Percentiles rank a stretch among this genome's conserved stretches.
phyloP scores from a whole-genome alignment of 208 protist genomes.

The Leishmania martiniquensis region DNA sequence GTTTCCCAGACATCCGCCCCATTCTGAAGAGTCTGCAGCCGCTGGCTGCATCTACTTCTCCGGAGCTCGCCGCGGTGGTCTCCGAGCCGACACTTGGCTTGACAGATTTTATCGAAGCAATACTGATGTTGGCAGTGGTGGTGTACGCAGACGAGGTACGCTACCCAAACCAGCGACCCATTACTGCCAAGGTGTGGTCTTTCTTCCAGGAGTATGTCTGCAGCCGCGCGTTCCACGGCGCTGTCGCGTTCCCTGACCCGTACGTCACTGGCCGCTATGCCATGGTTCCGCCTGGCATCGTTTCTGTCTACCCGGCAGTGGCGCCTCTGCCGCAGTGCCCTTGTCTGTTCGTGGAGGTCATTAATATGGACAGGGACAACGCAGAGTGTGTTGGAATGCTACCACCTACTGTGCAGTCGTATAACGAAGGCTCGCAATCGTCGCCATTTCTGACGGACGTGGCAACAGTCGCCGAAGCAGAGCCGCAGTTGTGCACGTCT shows the following conservation, averaged over 20 bases:
- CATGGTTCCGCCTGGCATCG: conserved; percentile 30
- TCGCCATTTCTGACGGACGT: conserved; percentile 26
- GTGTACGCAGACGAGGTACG: conserved; percentile 66
- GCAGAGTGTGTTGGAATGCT: neutral
- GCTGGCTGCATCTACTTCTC: neutral
- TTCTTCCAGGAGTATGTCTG: conserved; percentile 72
- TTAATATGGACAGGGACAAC: conserved; percentile 5
- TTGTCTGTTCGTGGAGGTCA: conserved; percentile 25
- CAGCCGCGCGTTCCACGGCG: conserved; percentile 17
- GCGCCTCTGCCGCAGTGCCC: conserved; percentile 20
- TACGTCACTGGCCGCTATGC: conserved; percentile 26
- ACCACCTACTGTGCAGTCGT: neutral
- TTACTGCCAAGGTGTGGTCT: conserved; percentile 86
- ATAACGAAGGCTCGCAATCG: neutral
- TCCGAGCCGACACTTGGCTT: conserved; percentile 40
- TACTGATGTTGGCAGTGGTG: conserved; percentile 85
- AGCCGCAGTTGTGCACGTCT: neutral
- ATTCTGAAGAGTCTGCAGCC: conserved; percentile 25
- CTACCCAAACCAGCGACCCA: conserved; percentile 56
- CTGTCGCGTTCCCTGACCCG: conserved; percentile 35
- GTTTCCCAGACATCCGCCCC: conserved; percentile 56
- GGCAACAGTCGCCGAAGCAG: neutral
- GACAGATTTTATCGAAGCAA: conserved; percentile 77
- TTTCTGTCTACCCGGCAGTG: conserved; percentile 21
- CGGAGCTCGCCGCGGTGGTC: conserved; percentile 1